These are phyloP conservation scores for Nemania abortiva DNA, from an alignment of 2,329 filamentous ascomycete genomes.

Conservation along the genomic window DNA sequence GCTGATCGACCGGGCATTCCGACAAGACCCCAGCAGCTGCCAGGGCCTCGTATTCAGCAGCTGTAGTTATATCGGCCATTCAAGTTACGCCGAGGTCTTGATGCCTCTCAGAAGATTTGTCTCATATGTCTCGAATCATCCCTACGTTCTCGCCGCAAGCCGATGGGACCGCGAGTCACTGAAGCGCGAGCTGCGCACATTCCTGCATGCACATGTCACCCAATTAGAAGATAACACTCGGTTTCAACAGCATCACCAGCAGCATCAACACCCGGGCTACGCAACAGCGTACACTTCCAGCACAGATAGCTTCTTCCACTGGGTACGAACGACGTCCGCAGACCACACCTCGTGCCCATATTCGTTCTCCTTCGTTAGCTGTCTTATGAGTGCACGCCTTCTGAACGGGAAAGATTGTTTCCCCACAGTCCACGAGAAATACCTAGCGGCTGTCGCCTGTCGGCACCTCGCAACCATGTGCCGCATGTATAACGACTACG, in stretches of 20 bases:
- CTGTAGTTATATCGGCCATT: background rate
- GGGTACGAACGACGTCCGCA: conserved; percentile 40
- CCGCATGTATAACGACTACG: conserved; percentile 53
- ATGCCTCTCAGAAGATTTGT: conserved; percentile 28
- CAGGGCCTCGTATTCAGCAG: background rate
- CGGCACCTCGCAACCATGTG: conserved; percentile 46
- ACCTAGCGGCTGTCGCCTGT: conserved; percentile 22
- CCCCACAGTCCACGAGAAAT: conserved; percentile 20
- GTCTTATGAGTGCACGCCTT: conserved; percentile 17
- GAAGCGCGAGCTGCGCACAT: conserved; percentile 30
- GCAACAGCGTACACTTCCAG: background rate
- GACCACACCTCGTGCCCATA: conserved; percentile 39
- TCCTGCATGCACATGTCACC: conserved; percentile 31
- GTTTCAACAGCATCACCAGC: background rate
- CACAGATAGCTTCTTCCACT: conserved; percentile 32
- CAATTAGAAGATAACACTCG: conserved; percentile 33
- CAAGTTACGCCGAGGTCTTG: conserved; percentile 1
- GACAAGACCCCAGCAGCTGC: background rate
- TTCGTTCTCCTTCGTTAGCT: conserved; percentile 30
- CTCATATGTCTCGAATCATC: conserved; percentile 24
- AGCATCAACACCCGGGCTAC: background rate
- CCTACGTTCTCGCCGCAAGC: conserved; percentile 15
- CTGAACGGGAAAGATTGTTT: conserved; percentile 22
- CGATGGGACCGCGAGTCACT: conserved; percentile 23
- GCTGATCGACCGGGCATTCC: conserved; percentile 19